phyloP scores from a whole-genome alignment of 1,284 basidiomycete genomes.

The Trametes hirsuta region DNA sequence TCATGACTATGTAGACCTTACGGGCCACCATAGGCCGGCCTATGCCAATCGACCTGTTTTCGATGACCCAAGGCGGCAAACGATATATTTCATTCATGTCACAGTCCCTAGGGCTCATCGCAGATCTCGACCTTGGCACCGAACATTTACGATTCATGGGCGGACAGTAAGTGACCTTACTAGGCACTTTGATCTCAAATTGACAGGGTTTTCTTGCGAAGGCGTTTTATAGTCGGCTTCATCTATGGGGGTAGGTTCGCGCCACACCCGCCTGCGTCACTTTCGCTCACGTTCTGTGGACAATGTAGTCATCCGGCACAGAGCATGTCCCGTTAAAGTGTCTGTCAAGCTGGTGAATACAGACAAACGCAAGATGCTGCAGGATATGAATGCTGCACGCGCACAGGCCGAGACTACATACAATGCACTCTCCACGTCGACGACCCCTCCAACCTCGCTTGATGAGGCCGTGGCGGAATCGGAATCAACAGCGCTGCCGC shows the following conservation, averaged over 20 bases:
- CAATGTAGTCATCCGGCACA: conserved; percentile 60
- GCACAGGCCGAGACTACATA: conserved; percentile 26
- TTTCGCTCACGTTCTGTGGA: conserved; percentile 2
- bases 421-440: not conserved
- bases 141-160: conserved; percentile 93
- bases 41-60: conserved; percentile 84
- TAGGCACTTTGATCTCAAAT: not conserved
- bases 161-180: conserved; percentile 43
- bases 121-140: conserved; percentile 88
- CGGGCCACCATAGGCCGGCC: conserved; percentile 51
- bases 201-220: conserved; percentile 15
- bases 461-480: not conserved
- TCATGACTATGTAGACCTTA: not conserved
- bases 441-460: not conserved
- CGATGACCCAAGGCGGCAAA: conserved; percentile 70
- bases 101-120: conserved; percentile 88
- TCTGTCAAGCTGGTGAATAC: conserved; percentile 71
- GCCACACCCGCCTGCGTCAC: not conserved
- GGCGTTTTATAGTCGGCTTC: conserved; percentile 86
- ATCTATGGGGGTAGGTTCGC: conserved; percentile 64
- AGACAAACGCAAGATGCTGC: conserved; percentile 77
- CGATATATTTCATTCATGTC: conserved; percentile 89
- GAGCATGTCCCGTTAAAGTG: conserved; percentile 70
- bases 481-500: conserved; percentile 39
- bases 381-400: conserved; percentile 29